Percentiles rank a stretch among this genome's conserved stretches.
Evolutionary conservation across 164 flowering plant species (phyloP).

Genomic region (Magnolia changhungtana): DNA sequence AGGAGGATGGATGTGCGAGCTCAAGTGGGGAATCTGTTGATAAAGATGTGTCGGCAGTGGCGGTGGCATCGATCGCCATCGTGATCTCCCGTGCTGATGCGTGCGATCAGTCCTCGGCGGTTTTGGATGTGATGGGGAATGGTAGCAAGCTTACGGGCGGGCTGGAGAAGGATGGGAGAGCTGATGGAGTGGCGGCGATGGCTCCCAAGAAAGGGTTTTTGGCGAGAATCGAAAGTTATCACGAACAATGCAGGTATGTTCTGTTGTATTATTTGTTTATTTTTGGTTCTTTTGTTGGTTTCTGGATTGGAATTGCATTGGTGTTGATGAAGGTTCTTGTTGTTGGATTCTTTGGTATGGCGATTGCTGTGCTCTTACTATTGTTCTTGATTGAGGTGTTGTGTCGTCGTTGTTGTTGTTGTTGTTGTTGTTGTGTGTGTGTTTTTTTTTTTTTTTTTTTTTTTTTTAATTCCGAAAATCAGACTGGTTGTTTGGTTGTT

Average conservation of each 20-base stretch:
- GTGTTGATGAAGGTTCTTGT: not conserved
- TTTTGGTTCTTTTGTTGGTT: not conserved
- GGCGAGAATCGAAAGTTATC: conserved; percentile 40
- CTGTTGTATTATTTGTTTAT: not conserved
- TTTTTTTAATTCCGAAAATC: no score
- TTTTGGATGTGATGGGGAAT: not conserved
- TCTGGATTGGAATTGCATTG: not conserved
- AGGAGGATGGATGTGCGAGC: not conserved
- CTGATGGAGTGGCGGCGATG: conserved; percentile 6
- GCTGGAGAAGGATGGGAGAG: not conserved
- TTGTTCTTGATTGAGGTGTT: no score
- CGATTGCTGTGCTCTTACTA: no score
- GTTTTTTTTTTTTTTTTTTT: no score
- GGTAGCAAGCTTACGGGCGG: not conserved
- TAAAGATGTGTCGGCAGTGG: not conserved
- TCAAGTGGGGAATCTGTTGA: not conserved
- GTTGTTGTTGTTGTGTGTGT: no score
- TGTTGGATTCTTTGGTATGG: not conserved
- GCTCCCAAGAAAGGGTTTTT: conserved; percentile 26
- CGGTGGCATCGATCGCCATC: not conserved
- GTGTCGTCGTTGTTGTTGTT: no score
- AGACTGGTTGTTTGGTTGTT: no score
- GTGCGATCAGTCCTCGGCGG: not conserved
- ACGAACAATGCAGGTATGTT: conserved; percentile 57
- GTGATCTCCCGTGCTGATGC: conserved; percentile 1